Evolutionary conservation across 148 eudicot genomes (phyloP).

Genomic region (Nyssa sinensis): DNA sequence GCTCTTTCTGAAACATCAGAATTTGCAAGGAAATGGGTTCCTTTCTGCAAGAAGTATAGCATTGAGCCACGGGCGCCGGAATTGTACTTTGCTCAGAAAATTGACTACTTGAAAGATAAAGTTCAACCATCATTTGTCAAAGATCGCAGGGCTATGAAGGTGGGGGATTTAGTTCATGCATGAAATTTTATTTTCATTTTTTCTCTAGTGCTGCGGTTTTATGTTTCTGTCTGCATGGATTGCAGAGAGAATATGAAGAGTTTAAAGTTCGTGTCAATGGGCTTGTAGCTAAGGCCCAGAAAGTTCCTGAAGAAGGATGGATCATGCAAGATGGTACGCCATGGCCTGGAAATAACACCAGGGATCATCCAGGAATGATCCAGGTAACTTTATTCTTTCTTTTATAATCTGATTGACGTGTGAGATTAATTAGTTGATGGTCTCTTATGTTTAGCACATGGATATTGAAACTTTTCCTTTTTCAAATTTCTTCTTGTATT

Average conservation of each 20-base stretch:
- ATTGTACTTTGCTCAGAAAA: constrained; percentile 73
- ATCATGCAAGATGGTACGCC: constrained; percentile 75
- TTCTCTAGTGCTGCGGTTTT: not conserved
- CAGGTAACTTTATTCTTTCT: constrained; percentile 43
- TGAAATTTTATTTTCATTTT: not conserved
- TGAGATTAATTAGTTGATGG: not conserved
- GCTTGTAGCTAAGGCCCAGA: constrained; percentile 57
- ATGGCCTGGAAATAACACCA: constrained; percentile 70
- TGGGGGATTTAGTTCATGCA: constrained; percentile 19
- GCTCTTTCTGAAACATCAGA: constrained; percentile 81
- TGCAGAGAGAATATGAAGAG: constrained; percentile 79
- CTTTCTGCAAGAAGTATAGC: constrained; percentile 74
- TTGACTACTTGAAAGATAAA: constrained; percentile 75
- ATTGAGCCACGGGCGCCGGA: constrained; percentile 97
- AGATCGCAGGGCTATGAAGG: constrained; percentile 92
- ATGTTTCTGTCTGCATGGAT: not conserved
- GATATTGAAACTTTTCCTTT: not conserved
- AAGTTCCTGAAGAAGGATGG: constrained; percentile 79
- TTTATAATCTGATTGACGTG: not conserved
- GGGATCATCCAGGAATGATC: constrained; percentile 81
- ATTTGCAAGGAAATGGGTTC: constrained; percentile 86
- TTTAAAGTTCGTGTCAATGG: constrained; percentile 66
- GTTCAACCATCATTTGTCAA: constrained; percentile 74
- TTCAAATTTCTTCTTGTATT: not conserved
- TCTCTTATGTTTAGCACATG: not conserved